Evolutionary conservation across 164 flowering plant genomes (phyloP).

Genomic region (Magnolia changhungtana): DNA sequence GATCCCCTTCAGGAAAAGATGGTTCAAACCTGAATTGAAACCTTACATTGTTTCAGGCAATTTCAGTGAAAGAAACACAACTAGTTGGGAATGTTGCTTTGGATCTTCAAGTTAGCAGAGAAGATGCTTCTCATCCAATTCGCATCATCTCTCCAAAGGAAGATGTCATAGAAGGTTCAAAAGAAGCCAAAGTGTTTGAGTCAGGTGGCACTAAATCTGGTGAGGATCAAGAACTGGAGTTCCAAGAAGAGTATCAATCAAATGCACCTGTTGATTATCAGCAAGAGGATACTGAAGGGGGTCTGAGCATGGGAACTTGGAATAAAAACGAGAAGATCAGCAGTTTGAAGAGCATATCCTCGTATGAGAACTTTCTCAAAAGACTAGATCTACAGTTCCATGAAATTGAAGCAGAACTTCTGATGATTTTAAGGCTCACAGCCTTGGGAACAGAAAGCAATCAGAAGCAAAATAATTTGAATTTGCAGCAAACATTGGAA

Average conservation of each 20-base stretch:
- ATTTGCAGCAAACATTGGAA: conserved; percentile 42
- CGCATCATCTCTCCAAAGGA: conserved; percentile 53
- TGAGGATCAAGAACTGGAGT: conserved; percentile 21
- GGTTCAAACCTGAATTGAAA: neutral
- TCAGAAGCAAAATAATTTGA: conserved; percentile 39
- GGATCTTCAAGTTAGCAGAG: conserved; percentile 39
- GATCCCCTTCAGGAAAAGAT: neutral
- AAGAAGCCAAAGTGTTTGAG: conserved; percentile 17
- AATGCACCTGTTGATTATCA: conserved; percentile 8
- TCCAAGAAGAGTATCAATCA: conserved; percentile 5
- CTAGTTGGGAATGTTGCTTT: conserved; percentile 49
- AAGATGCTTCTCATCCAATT: conserved; percentile 38
- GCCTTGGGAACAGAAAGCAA: conserved; percentile 37
- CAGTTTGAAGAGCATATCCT: conserved; percentile 33
- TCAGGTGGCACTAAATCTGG: neutral
- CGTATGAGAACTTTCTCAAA: conserved; percentile 53
- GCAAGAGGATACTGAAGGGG: conserved; percentile 7
- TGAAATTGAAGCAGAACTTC: conserved; percentile 56
- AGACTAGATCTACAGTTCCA: conserved; percentile 54
- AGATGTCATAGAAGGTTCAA: conserved; percentile 22
- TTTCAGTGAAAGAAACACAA: conserved; percentile 67
- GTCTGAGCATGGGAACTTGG: neutral
- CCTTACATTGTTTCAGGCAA: conserved; percentile 48
- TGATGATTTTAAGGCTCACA: conserved; percentile 45
- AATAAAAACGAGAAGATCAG: conserved; percentile 18